phyloP scores from a whole-genome alignment of 139 green algal genomes.

The Haematococcus sp. region DNA sequence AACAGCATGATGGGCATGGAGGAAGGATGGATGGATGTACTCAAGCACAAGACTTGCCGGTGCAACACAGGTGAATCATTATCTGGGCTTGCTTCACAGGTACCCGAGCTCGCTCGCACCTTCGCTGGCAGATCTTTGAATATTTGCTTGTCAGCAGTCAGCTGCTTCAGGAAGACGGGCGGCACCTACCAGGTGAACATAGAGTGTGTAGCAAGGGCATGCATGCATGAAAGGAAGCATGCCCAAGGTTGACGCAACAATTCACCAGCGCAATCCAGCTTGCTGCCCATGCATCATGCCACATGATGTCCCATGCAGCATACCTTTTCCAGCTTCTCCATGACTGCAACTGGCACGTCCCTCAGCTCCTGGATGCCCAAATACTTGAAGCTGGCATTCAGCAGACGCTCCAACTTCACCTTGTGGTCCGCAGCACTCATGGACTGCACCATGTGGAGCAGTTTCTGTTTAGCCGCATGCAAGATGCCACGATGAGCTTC shows the following conservation, averaged over 20 bases:
- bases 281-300: neutral
- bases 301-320: neutral
- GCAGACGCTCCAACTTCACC: constrained; percentile 47
- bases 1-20: neutral
- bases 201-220: too few relatives aligned
- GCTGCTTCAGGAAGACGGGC: constrained; percentile 75
- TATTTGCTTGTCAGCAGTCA: constrained; percentile 68
- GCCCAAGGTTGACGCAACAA: too few relatives aligned
- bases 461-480: constrained; percentile 38
- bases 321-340: constrained; percentile 44
- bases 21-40: too few relatives aligned
- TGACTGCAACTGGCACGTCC: constrained; percentile 39
- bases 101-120: too few relatives aligned
- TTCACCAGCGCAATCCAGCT: neutral
- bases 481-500: constrained; percentile 65
- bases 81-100: too few relatives aligned
- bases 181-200: constrained; percentile 72
- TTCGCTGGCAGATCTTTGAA: constrained; percentile 67
- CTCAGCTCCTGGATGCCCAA: constrained; percentile 46
- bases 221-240: neutral
- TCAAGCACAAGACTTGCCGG: too few relatives aligned
- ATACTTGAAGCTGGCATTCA: constrained; percentile 54
- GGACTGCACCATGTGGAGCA: constrained; percentile 42
- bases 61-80: too few relatives aligned
- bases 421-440: constrained; percentile 25